Evolutionary conservation across 148 eudicot species (phyloP).

Genomic region (Pharnaceum exiguum): DNA sequence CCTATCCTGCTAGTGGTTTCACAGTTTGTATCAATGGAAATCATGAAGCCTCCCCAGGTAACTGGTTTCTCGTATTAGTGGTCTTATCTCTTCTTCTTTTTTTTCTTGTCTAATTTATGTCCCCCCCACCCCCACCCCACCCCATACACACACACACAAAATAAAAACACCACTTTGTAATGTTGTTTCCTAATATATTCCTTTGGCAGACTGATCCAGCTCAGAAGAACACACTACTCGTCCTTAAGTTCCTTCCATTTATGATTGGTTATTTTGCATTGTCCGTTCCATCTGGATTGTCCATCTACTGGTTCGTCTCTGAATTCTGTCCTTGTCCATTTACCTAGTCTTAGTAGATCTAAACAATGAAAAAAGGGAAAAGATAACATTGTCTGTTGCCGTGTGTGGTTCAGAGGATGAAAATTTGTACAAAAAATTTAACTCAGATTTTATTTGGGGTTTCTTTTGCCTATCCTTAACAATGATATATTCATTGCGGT

Average conservation of each 20-base stretch:
- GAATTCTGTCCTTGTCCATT: conserved; percentile 1
- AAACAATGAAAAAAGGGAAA: no score
- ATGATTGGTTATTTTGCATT: conserved; percentile 98
- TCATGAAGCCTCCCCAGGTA: conserved; percentile 99
- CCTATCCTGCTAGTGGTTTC: conserved; percentile 92
- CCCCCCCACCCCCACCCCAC: no score
- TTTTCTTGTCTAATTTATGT: no score
- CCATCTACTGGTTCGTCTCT: conserved; percentile 81
- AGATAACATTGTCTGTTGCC: no score
- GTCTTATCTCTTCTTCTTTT: background rate
- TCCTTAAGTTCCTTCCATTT: conserved; percentile 92
- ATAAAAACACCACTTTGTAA: background rate
- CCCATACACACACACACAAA: no score
- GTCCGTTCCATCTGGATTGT: conserved; percentile 95
- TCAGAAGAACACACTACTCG: conserved; percentile 89
- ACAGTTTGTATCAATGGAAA: conserved; percentile 90
- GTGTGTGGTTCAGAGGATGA: no score
- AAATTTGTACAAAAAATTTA: no score
- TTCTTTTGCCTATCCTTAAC: no score
- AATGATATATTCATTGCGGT: no score
- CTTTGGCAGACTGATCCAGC: conserved; percentile 81
- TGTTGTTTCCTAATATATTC: conserved; percentile 23
- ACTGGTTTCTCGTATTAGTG: background rate
- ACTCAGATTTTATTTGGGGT: no score
- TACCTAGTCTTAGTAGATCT: background rate